Evolutionary conservation across 1,139 yeast genomes (phyloP).

Genomic region (Kurtzmaniella quercitrusa): DNA sequence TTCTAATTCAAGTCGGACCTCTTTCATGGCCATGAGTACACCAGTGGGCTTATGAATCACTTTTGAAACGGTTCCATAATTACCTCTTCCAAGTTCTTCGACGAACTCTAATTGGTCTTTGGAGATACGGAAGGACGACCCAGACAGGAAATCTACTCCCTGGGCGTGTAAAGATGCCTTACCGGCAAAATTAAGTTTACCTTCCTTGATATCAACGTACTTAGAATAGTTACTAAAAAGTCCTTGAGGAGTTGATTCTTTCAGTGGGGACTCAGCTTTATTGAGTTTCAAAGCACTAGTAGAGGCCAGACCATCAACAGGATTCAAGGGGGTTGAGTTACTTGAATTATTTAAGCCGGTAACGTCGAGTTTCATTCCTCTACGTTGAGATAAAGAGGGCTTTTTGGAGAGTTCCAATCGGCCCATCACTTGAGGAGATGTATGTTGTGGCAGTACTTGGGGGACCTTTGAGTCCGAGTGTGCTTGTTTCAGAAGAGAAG

Average conservation of each 20-base stretch:
- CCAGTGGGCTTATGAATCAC: slow-evolving; percentile 94
- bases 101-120: slow-evolving; percentile 79
- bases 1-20: slow-evolving; percentile 86
- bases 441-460: slow-evolving; percentile 9
- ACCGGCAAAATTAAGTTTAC: slow-evolving; percentile 87
- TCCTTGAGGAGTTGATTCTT: slow-evolving; percentile 34
- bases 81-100: slow-evolving; percentile 91
- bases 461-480: not conserved
- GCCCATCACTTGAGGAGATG: slow-evolving; percentile 18
- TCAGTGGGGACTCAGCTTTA: not conserved
- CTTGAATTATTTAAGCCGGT: slow-evolving; percentile 17
- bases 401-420: slow-evolving; percentile 22
- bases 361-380: slow-evolving; percentile 52
- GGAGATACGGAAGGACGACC: slow-evolving; percentile 81
- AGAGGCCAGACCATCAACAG: slow-evolving; percentile 8
- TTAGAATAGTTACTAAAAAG: slow-evolving; percentile 79
- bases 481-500: not conserved
- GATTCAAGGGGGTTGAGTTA: slow-evolving; percentile 1
- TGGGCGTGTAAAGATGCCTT: slow-evolving; percentile 88
- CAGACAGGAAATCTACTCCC: slow-evolving; percentile 88
- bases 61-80: slow-evolving; percentile 91
- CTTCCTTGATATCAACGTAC: slow-evolving; percentile 87
- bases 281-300: slow-evolving; percentile 7
- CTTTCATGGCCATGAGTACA: slow-evolving; percentile 94
- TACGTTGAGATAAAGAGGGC: slow-evolving; percentile 54